These are phyloP conservation scores for Erythrobasidium hasegawianum DNA, from an alignment of 1,284 basidiomycete species.

Conservation along the genomic window DNA sequence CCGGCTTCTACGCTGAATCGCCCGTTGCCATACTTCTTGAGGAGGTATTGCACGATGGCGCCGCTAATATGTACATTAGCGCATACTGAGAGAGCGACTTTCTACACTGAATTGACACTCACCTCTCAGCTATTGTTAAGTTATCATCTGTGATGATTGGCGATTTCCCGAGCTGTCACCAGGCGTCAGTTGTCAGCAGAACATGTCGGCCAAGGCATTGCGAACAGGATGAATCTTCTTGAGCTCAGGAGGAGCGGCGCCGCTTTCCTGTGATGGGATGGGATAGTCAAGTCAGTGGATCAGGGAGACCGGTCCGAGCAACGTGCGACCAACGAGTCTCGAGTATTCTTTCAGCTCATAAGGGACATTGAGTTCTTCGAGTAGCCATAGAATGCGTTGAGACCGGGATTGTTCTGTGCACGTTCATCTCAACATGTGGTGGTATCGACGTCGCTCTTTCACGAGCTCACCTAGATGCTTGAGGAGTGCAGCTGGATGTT, in stretches of 20 bases:
- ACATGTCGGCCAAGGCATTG: not conserved
- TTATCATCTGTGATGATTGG: constrained; percentile 29
- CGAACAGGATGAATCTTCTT: constrained; percentile 39
- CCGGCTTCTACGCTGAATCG: constrained; percentile 18
- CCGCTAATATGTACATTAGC: too few species aligned
- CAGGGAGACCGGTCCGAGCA: not conserved
- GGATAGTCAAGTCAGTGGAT: too few species aligned
- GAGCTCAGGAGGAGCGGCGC: constrained; percentile 38
- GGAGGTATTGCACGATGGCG: constrained; percentile 41
- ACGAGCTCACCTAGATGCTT: too few species aligned
- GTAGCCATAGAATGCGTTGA: constrained; percentile 42
- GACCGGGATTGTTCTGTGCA: constrained; percentile 41
- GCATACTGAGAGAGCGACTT: too few species aligned
- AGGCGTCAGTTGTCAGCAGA: not conserved
- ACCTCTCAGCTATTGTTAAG: constrained; percentile 28
- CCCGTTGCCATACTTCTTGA: constrained; percentile 40
- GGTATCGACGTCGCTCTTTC: too few species aligned
- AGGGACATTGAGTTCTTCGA: constrained; percentile 40
- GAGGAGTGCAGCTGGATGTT: too few species aligned
- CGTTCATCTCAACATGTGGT: not conserved
- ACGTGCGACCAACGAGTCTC: constrained; percentile 30
- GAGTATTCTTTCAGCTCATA: constrained; percentile 41
- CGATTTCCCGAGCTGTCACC: constrained; percentile 14
- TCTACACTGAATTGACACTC: not conserved
- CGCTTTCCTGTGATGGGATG: constrained; percentile 31